A percentile compares a stretch with the other conserved stretches of the same genome.
phyloP scores from a whole-genome alignment of 108 stramenopile species.

The Pseudonitzschia multistriata region DNA sequence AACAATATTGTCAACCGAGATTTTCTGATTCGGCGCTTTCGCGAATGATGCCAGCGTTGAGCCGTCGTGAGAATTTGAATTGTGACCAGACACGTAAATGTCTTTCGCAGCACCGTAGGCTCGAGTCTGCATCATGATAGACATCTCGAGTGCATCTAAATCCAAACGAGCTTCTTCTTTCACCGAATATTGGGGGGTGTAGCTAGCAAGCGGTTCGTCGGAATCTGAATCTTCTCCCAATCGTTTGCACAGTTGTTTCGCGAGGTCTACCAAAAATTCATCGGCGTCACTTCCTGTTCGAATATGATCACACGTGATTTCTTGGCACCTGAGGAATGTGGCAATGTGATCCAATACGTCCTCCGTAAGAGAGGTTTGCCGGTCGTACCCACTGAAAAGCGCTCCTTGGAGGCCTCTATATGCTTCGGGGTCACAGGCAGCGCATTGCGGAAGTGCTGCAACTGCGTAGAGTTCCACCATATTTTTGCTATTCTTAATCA shows the following conservation, averaged over 20 bases:
- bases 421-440: constrained; percentile 32
- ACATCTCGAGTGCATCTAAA: constrained; percentile 49
- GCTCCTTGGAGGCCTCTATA: constrained; percentile 20
- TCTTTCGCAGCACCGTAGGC: constrained; percentile 52
- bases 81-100: constrained; percentile 57
- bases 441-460: constrained; percentile 42
- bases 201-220: constrained; percentile 34
- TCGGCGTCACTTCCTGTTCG: constrained; percentile 15
- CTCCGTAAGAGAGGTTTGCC: constrained; percentile 8
- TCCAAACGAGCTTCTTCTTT: constrained; percentile 44
- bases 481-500: constrained; percentile 41
- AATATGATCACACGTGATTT: constrained; percentile 45
- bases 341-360: constrained; percentile 27
- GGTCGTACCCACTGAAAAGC: constrained; percentile 13
- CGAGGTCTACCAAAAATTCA: constrained; percentile 22
- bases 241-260: constrained; percentile 17
- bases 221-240: constrained; percentile 11
- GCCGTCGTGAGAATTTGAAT: constrained; percentile 13
- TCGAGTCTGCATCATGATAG: constrained; percentile 39
- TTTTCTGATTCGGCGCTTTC: constrained; percentile 19
- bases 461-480: constrained; percentile 52
- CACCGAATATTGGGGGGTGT: constrained; percentile 42
- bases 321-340: constrained; percentile 40
- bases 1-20: constrained; percentile 38
- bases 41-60: constrained; percentile 37